Evolutionary conservation across 345 rosid species (phyloP).

Genomic region (Dipteronia dyeriana): DNA sequence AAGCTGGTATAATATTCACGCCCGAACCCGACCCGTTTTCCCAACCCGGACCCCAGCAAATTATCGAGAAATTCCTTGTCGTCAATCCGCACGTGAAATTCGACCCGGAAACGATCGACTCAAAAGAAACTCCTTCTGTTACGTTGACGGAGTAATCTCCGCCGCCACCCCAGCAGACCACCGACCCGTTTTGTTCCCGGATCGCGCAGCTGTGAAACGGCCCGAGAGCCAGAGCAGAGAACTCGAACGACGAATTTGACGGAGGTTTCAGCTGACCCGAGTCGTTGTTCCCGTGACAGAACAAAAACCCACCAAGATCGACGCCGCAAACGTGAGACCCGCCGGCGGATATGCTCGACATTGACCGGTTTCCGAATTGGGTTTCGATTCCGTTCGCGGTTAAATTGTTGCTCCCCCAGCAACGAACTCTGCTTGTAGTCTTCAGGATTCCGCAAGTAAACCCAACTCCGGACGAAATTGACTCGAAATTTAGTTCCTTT

Average conservation of each 20-base stretch:
- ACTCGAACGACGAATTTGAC: slow-evolving; percentile 29
- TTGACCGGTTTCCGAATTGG: slow-evolving; percentile 47
- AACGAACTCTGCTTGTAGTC: slow-evolving; percentile 28
- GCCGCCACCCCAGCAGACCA: slow-evolving; percentile 80
- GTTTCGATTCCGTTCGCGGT: slow-evolving; percentile 39
- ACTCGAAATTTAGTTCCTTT: slow-evolving; percentile 26
- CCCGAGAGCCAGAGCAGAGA: slow-evolving; percentile 61
- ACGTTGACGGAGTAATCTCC: slow-evolving; percentile 37
- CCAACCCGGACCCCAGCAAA: slow-evolving; percentile 87
- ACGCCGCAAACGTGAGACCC: slow-evolving; percentile 77
- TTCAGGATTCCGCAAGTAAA: slow-evolving; percentile 67
- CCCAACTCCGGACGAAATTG: slow-evolving; percentile 69
- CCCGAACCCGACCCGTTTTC: slow-evolving; percentile 15
- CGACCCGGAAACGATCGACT: slow-evolving; percentile 66
- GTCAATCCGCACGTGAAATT: slow-evolving; percentile 72
- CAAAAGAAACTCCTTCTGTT: slow-evolving; percentile 40
- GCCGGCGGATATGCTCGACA: slow-evolving; percentile 63
- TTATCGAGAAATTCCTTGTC: slow-evolving; percentile 39
- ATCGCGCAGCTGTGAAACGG: slow-evolving; percentile 64
- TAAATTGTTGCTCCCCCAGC: slow-evolving; percentile 58
- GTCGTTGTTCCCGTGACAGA: slow-evolving; percentile 58
- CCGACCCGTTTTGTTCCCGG: slow-evolving; percentile 38
- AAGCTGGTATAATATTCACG: slow-evolving; percentile 34
- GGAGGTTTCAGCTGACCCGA: slow-evolving; percentile 65
- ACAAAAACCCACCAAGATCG: slow-evolving; percentile 48